Evolutionary conservation across 1,284 basidiomycete species (phyloP).

Genomic region (Tylopilus sp.): DNA sequence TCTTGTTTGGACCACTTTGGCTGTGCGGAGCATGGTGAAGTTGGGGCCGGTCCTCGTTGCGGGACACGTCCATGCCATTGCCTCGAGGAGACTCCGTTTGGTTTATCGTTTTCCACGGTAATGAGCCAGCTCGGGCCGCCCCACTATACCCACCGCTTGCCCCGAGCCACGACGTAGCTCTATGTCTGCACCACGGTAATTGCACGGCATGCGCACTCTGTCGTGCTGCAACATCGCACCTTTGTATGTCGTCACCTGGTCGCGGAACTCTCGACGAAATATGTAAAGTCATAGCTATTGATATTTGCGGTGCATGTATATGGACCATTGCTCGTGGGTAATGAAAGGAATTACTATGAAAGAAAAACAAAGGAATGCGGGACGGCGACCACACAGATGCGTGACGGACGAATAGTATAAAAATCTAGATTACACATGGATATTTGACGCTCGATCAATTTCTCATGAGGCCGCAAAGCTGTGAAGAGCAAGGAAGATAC

Average conservation of each 20-base stretch:
- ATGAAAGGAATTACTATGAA: constrained; percentile 11
- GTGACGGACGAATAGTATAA: constrained; percentile 26
- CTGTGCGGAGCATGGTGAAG: constrained; percentile 13
- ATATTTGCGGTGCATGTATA: constrained; percentile 18
- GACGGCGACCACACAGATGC: constrained; percentile 14
- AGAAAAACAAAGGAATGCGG: constrained; percentile 18
- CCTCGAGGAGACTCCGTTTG: constrained; percentile 29
- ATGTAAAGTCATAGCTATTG: constrained; percentile 15
- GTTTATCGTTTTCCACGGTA: constrained; percentile 23
- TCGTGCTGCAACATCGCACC: too few relatives aligned
- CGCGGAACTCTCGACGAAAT: too few relatives aligned
- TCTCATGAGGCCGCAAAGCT: constrained; percentile 12
- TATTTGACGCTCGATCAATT: constrained; percentile 32
- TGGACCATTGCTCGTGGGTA: constrained; percentile 15
- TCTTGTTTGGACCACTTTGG: constrained; percentile 32
- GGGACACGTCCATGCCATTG: constrained; percentile 22
- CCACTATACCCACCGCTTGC: constrained; percentile 25
- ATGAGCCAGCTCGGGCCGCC: constrained; percentile 16
- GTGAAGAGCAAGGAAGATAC: constrained; percentile 22
- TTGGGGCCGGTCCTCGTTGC: constrained; percentile 28
- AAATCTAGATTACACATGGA: constrained; percentile 37
- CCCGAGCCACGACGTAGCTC: too few relatives aligned
- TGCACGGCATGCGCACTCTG: too few relatives aligned
- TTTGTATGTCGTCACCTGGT: too few relatives aligned
- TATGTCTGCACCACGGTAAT: constrained; percentile 26